These are phyloP conservation scores for Glaciozyma antarctica DNA, from an alignment of 768 basidiomycete species.

Conservation along the genomic window DNA sequence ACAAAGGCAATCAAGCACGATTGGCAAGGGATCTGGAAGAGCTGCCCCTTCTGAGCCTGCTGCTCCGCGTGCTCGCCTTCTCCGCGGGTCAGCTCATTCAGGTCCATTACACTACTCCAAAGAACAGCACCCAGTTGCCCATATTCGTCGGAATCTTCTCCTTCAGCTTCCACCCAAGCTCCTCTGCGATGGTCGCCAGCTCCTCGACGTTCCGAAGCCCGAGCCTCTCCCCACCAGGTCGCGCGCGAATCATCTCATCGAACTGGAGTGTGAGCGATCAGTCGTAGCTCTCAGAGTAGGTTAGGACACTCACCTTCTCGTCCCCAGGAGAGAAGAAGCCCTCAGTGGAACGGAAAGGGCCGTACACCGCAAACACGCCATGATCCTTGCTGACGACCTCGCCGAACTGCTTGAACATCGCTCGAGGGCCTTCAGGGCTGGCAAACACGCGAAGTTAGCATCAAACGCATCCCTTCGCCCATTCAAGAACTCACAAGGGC, in stretches of 20 bases:
- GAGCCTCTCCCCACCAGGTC: slow-evolving; percentile 8
- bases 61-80: no score
- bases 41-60: no score
- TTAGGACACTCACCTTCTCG: slow-evolving; percentile 6
- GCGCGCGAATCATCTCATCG: slow-evolving; percentile 2
- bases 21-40: no score
- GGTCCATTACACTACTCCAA: no score
- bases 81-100: no score
- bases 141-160: slow-evolving; percentile 6
- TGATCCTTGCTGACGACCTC: background rate
- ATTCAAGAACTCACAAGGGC: slow-evolving; percentile 14
- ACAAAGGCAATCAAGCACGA: no score
- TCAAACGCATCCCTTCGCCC: no score
- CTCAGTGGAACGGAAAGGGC: slow-evolving; percentile 16
- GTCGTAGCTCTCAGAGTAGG: background rate
- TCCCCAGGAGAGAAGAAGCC: slow-evolving; percentile 15
- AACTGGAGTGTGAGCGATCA: slow-evolving; percentile 7
- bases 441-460: background rate
- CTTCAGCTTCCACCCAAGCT: slow-evolving; percentile 9
- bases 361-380: slow-evolving; percentile 12
- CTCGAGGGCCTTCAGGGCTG: slow-evolving; percentile 13
- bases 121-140: slow-evolving; percentile 22
- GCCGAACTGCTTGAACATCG: slow-evolving; percentile 6
- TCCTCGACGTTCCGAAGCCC: slow-evolving; percentile 20
- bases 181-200: background rate